Evolutionary conservation across 192 early-diverging fungal genomes (phyloP), one percentile per base, ranked within the genome.

Genomic region (Coemansia javaensis): DNA sequence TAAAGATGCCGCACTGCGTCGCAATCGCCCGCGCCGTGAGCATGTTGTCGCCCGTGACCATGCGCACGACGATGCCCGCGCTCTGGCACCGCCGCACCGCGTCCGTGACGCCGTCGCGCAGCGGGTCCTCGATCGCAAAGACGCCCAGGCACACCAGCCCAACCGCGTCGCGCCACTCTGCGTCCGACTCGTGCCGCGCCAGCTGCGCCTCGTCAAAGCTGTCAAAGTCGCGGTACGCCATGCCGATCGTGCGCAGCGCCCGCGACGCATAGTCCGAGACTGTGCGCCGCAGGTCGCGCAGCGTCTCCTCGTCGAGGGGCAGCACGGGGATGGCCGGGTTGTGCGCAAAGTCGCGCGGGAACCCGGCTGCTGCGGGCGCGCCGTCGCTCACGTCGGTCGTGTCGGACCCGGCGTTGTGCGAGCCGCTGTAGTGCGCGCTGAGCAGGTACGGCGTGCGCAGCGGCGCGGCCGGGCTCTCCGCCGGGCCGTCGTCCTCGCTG

Each of bases 31-130:
- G 82, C 2, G 97, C 97, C 1, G 97, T 99, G 1, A 86, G 68
- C 35, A 91, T 47, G 56, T 96, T 96, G 77, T 99, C 97, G 40
- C 97, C 97, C 2, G 97, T 99, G 15, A 99, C 94, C 97, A 99
- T 99, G 12, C 95, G 86, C 35, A 99, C 90, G 73, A 86, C 81
- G 22, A 99, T 88, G 39, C 97, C 94, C 18, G 97, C 97, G 23
- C 80, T 77, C 60, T 85, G 84, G 62, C 94, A 98, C 14, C 77
- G 61, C n/a, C 77, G 63, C 24, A 99, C 97, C 24, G 94, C 93
- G 50, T 86, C 89, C 5, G 86, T 82, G 3, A 99, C 97, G 42
- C 94, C 97, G 2, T 89, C 85, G 51, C 97, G 88, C 16, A 99
- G 75, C 32, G 97, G 97, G 64, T 99, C 97, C 44, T 93, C 82